A percentile compares a stretch with the other conserved stretches of the same genome.
Conservation (phyloP, 352 stramenopile genomes). For the Paralagenidium karlingii region DNA sequence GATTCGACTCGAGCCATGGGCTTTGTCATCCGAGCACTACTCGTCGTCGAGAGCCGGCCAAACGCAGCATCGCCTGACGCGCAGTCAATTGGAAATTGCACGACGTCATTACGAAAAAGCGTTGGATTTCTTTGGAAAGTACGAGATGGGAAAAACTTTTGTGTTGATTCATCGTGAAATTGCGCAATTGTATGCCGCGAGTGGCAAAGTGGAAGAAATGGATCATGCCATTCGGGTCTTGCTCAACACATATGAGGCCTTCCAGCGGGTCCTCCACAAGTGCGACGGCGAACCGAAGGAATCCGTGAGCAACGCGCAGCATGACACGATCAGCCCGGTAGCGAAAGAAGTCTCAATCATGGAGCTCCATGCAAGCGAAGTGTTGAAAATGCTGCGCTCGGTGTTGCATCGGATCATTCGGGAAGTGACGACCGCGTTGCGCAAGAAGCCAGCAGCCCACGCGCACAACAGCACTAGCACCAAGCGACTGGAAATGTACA, state of each 20-base stretch:
- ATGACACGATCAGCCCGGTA: too few species aligned
- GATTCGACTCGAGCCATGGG: constrained; percentile 23
- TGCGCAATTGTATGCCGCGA: constrained; percentile 56
- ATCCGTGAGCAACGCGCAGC: constrained; percentile 7
- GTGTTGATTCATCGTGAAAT: constrained; percentile 76
- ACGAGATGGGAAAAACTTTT: constrained; percentile 63
- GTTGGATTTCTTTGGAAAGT: constrained; percentile 56
- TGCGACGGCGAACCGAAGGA: constrained; percentile 2
- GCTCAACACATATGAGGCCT: constrained; percentile 65
- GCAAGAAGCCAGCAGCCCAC: constrained; percentile 4
- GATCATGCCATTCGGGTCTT: constrained; percentile 68
- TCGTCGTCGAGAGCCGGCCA: background rate
- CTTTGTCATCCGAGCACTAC: constrained; percentile 1
- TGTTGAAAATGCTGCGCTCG: constrained; percentile 41
- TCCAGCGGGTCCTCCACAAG: constrained; percentile 11
- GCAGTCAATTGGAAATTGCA: constrained; percentile 68
- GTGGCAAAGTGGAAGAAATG: constrained; percentile 49
- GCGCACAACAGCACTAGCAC: constrained; percentile 14
- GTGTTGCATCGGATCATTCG: constrained; percentile 56
- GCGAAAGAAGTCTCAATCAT: too few species aligned
- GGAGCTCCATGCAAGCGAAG: constrained; percentile 17
- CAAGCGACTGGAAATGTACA: constrained; percentile 61
- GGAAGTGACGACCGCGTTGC: background rate
- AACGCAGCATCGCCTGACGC: constrained; percentile 6
- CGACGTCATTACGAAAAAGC: constrained; percentile 78